Conservation (phyloP, 805 yeast genomes). For the Yarrowia yakushimensis region DNA sequence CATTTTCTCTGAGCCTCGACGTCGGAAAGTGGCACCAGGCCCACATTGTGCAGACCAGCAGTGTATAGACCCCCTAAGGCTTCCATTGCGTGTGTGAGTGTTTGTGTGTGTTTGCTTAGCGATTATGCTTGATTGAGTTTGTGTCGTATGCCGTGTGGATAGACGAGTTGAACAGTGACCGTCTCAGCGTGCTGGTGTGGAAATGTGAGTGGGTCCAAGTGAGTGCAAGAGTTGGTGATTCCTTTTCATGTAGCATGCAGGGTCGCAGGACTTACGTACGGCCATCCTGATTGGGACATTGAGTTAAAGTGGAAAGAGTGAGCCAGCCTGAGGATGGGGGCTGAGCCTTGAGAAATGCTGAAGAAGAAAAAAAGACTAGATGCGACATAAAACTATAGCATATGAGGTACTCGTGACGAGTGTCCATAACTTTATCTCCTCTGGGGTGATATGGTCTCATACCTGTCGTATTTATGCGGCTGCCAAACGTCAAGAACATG, state of each 20-base stretch:
- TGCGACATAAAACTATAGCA: too few species aligned
- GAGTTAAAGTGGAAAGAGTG: background rate
- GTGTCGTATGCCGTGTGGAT: background rate
- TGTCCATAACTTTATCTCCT: too few species aligned
- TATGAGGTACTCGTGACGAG: too few species aligned
- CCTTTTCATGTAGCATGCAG: background rate
- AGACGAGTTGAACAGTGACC: background rate
- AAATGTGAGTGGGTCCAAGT: too few species aligned
- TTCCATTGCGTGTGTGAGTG: background rate
- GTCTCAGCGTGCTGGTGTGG: background rate
- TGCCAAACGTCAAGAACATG: too few species aligned
- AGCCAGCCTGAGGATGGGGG: slow-evolving; percentile 6
- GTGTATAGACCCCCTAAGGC: slow-evolving; percentile 2
- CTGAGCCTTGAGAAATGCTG: background rate
- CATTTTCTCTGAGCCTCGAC: slow-evolving; percentile 38
- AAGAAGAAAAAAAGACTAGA: background rate
- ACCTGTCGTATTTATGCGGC: background rate
- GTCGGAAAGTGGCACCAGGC: slow-evolving; percentile 36
- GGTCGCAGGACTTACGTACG: background rate
- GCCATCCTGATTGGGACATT: background rate
- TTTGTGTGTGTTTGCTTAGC: background rate
- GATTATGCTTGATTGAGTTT: background rate
- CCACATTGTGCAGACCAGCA: slow-evolving; percentile 30
- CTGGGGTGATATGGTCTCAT: too few species aligned
- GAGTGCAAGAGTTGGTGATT: background rate